These are phyloP conservation scores for Acanthamoeba triangularis DNA, from an alignment of 208 protist species.

Conservation along the genomic window DNA sequence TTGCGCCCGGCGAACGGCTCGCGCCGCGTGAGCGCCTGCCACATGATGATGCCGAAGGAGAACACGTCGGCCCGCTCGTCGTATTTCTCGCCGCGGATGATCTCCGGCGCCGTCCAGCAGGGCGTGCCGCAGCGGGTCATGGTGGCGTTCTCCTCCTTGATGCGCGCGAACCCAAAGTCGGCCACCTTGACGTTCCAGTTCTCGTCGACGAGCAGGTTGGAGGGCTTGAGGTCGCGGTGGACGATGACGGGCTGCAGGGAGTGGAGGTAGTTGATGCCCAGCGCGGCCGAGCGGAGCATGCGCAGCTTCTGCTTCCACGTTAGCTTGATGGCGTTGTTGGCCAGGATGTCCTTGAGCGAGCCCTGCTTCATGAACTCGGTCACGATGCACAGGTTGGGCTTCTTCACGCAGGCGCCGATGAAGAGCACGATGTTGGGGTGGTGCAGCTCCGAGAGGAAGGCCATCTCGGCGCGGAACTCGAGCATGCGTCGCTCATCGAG, in stretches of 20 bases:
- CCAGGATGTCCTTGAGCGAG: slow-evolving; percentile 25
- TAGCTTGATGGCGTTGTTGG: not conserved
- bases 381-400: slow-evolving; percentile 44
- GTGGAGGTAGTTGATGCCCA: not conserved
- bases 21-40: too few species aligned
- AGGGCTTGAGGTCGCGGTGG: not conserved
- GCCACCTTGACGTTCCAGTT: slow-evolving; percentile 25
- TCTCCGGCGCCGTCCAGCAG: too few species aligned
- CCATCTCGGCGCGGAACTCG: slow-evolving; percentile 30
- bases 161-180: slow-evolving; percentile 5
- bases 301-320: not conserved
- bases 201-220: not conserved
- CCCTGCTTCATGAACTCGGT: slow-evolving; percentile 63
- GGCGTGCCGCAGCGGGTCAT: slow-evolving; percentile 18
- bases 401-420: slow-evolving; percentile 14
- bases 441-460: not conserved
- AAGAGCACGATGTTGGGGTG: slow-evolving; percentile 54
- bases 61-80: too few species aligned
- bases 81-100: too few species aligned
- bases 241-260: not conserved
- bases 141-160: slow-evolving; percentile 22
- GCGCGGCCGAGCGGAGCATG: not conserved
- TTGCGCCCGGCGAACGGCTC: too few species aligned
- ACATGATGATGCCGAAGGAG: too few species aligned
- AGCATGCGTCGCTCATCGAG: slow-evolving; percentile 8